A percentile compares a stretch with the other conserved stretches of the same genome.
These are phyloP conservation scores for Avicennia marina DNA, from an alignment of 257 asterid species.

Conservation along the genomic window DNA sequence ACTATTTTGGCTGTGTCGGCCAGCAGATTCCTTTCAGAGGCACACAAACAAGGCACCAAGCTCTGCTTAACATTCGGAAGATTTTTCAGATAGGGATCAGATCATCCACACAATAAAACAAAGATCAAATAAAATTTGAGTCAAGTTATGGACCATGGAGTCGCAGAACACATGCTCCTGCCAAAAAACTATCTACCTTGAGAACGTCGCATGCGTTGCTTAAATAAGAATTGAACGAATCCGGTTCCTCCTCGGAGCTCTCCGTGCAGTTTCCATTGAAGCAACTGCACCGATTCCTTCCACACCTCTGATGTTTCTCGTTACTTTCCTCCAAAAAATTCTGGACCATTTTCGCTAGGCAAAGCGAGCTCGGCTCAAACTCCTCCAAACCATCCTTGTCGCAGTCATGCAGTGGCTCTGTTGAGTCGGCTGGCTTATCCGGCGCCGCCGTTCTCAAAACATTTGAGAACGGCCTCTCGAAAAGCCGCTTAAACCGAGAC, in stretches of 20 bases:
- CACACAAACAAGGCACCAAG: conserved; percentile 41
- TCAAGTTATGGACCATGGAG: too few relatives aligned
- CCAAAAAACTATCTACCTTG: conserved; percentile 29
- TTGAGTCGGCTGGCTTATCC: conserved; percentile 24
- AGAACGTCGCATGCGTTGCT: conserved; percentile 41
- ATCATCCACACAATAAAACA: background rate
- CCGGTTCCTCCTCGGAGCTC: conserved; percentile 48
- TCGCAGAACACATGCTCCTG: background rate
- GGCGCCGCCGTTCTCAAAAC: conserved; percentile 38
- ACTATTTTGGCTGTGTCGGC: conserved; percentile 47
- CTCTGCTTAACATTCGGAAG: conserved; percentile 25
- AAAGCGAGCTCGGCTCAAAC: conserved; percentile 59
- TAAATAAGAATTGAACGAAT: conserved; percentile 21
- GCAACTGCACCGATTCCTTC: conserved; percentile 44
- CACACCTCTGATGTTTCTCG: conserved; percentile 38
- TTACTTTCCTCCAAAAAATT: conserved; percentile 46
- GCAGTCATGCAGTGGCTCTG: conserved; percentile 23
- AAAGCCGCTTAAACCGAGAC: conserved; percentile 75
- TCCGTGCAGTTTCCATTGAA: conserved; percentile 39
- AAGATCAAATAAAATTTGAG: background rate
- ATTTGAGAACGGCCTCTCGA: conserved; percentile 69
- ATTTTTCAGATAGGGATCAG: background rate
- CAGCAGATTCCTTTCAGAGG: conserved; percentile 48
- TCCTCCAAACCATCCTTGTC: conserved; percentile 49
- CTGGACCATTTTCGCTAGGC: conserved; percentile 58